Base-by-base conservation (phyloP, 768 basidiomycete species). In the Xanthoconium stramineum region DNA sequence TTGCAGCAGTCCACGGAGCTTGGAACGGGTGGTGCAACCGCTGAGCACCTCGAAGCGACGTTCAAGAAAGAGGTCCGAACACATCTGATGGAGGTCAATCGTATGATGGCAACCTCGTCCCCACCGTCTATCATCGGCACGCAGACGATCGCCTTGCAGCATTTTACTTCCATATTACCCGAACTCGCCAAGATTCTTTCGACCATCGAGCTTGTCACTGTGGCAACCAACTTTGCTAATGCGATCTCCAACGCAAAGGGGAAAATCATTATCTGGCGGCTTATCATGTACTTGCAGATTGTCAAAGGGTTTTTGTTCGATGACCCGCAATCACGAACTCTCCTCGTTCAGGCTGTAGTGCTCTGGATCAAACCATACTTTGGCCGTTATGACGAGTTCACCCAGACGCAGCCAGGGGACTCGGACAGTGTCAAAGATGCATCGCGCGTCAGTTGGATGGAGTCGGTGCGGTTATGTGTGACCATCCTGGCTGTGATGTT, bases 291-390 rank as follows among this genome's bases (percentile, higher is more conserved):
- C 66, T 79, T 95, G 37, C 94, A 96, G 65, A 84, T 98, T 56
- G 91, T 94, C 28, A 89, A 91, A 64, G 85, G 89, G 20, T 89
- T 91, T 72, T 71, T 95, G 47, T 96, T 98, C 67, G 91, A 94
- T 64, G 84, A 88, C 56, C 74, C 88, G 1, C 80, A 90, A 52
- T 86, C 89, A 14, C 84, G 96, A 30, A 79, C 86, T 1, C 73
- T 89, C 6, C 77, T 98, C 3, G 86, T 96, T 8, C 94, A 97
- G 60, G 84, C 88, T 19, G 84, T 98, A 29, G 86, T 94, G 11
- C 82, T 88, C 20, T 98, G 95, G 94, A 88, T 98, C 61, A 96
- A 94, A 68, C 93, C 95, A 2, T 87, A 95, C 69, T 91, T 98
- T 64, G 95, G 95, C 28, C 83, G 83, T 30, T 98, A 88, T 66